These are phyloP conservation scores for Scenedesmus sp. DNA, from an alignment of 163 green algal genomes.

Conservation along the genomic window DNA sequence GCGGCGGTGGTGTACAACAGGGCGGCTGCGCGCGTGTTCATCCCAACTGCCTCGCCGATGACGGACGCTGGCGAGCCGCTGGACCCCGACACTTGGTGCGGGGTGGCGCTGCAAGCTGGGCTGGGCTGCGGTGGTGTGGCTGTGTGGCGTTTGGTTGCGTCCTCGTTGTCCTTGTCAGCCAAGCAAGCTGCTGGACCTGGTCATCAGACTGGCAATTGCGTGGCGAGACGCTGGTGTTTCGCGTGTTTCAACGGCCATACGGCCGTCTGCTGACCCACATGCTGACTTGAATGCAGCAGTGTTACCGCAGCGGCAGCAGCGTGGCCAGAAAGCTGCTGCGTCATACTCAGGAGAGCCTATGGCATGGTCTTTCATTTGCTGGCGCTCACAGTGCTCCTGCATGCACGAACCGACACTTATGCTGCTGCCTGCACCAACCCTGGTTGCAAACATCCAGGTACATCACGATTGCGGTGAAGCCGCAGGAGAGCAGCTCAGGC, in stretches of 20 bases:
- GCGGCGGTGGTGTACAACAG: conserved; percentile 28
- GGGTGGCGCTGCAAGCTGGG: not conserved
- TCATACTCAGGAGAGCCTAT: not conserved
- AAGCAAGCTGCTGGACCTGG: not conserved
- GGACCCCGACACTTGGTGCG: conserved; percentile 35
- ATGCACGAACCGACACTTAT: not conserved
- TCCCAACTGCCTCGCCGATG: not conserved
- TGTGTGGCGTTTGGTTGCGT: too few relatives aligned
- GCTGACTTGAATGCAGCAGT: not conserved
- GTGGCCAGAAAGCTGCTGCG: not conserved
- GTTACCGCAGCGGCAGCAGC: not conserved
- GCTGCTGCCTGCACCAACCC: not conserved
- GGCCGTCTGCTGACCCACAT: too few relatives aligned
- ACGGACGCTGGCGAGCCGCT: not conserved
- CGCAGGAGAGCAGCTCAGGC: not conserved
- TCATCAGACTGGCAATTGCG: too few relatives aligned
- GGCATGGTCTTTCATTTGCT: not conserved
- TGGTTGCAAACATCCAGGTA: conserved; percentile 36
- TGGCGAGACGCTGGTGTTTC: too few relatives aligned
- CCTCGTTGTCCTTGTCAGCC: too few relatives aligned
- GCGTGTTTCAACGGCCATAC: too few relatives aligned
- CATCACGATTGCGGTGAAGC: conserved; percentile 48
- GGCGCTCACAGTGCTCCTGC: not conserved
- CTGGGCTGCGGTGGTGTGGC: not conserved
- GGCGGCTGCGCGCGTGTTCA: not conserved